Conservation (phyloP, 176 grass and related monocot species). For the Triticum timopheevii region DNA sequence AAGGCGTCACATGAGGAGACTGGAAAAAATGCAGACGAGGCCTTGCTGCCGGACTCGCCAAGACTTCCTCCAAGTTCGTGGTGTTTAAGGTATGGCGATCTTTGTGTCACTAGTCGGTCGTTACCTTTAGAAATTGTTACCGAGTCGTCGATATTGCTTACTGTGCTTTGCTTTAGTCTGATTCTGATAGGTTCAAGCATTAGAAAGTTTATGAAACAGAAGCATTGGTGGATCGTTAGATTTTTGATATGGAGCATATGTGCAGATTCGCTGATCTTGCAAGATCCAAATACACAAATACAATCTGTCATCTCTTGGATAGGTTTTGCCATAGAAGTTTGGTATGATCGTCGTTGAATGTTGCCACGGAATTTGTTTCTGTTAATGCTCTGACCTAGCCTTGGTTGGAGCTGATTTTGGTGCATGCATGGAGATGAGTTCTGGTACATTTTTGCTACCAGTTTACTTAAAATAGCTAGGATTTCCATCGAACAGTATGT, state of each 20-base stretch:
- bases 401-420: background rate
- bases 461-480: background rate
- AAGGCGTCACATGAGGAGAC: constrained; percentile 29
- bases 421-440: background rate
- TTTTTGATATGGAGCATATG: background rate
- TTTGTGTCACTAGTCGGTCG: background rate
- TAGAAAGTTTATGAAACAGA: background rate
- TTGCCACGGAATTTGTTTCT: background rate
- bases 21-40: constrained; percentile 17
- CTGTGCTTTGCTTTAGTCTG: background rate
- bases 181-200: background rate
- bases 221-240: background rate
- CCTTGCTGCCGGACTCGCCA: constrained; percentile 35
- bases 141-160: too few species aligned
- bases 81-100: constrained; percentile 56
- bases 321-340: background rate
- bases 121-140: constrained; percentile 1
- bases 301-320: background rate
- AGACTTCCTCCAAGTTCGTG: constrained; percentile 39
- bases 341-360: background rate
- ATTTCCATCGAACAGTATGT: constrained; percentile 5
- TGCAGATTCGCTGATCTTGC: constrained; percentile 7
- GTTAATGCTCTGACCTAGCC: background rate
- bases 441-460: too few species aligned
- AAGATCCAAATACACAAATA: background rate